Conservation (phyloP, 148 eudicot genomes). For the Oxyria digyna region DNA sequence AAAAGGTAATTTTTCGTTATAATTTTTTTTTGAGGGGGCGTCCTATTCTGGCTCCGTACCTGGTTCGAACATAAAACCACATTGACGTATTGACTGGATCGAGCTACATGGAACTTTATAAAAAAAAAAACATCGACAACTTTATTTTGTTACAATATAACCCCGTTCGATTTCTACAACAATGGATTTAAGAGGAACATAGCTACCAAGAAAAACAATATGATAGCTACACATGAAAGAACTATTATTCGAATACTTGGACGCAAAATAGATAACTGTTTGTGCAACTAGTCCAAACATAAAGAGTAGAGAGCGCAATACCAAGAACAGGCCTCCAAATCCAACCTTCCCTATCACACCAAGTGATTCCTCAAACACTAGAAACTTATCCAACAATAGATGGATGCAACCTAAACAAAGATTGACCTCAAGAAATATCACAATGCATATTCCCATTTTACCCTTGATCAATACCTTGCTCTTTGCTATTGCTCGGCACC, state of each 20-base stretch:
- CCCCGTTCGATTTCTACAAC: constrained; percentile 35
- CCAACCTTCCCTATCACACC: constrained; percentile 17
- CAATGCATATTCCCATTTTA: constrained; percentile 21
- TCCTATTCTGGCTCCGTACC: too few species aligned
- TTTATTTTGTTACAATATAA: constrained; percentile 6
- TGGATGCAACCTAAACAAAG: constrained; percentile 22
- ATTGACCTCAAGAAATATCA: constrained; percentile 17
- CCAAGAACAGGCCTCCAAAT: constrained; percentile 21
- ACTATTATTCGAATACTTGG: constrained; percentile 49
- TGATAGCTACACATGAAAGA: constrained; percentile 37
- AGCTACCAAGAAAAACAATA: constrained; percentile 40
- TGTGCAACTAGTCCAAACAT: constrained; percentile 36
- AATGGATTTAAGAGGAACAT: constrained; percentile 31
- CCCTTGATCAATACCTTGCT: constrained; percentile 41
- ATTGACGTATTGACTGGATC: too few species aligned
- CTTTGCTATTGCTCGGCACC: constrained; percentile 35
- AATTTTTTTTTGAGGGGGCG: too few species aligned
- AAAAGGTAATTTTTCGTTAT: too few species aligned
- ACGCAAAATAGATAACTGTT: constrained; percentile 46
- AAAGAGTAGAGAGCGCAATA: constrained; percentile 19
- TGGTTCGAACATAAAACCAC: too few species aligned
- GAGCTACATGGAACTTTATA: too few species aligned
- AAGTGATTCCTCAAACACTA: constrained; percentile 14
- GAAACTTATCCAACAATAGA: constrained; percentile 16
- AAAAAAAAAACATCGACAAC: neutral